These are phyloP conservation scores for Fusarium liriodendri DNA, from an alignment of 2,329 filamentous ascomycete genomes.

Conservation along the genomic window DNA sequence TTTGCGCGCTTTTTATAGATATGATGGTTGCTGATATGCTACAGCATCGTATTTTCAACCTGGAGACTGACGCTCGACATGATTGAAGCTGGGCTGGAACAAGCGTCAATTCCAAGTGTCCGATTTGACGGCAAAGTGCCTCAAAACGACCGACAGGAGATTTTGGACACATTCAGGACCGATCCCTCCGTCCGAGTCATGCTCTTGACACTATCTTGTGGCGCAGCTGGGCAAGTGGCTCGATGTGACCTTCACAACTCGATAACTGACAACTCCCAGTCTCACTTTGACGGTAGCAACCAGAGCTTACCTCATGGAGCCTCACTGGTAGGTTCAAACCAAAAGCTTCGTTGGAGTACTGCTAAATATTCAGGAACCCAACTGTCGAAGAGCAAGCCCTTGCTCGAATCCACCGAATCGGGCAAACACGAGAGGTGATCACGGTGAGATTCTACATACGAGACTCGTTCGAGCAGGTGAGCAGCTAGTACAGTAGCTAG, in stretches of 20 bases:
- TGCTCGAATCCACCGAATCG: constrained; percentile 52
- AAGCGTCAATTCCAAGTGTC: constrained; percentile 48
- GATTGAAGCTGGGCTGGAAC: constrained; percentile 53
- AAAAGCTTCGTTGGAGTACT: fast-evolving
- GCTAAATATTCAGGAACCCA: constrained; percentile 49
- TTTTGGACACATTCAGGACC: constrained; percentile 53
- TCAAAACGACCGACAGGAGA: constrained; percentile 53
- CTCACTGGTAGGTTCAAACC: constrained; percentile 52
- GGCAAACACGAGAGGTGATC: constrained; percentile 50
- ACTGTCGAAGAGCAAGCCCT: constrained; percentile 58
- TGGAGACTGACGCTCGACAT: constrained; percentile 63
- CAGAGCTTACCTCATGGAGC: constrained; percentile 61
- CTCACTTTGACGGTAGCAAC: constrained; percentile 61
- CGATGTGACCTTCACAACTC: too few relatives aligned
- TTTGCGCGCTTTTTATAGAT: too few relatives aligned
- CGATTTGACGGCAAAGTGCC: constrained; percentile 61
- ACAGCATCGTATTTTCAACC: constrained; percentile 62
- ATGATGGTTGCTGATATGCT: too few relatives aligned
- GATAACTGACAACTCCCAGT: constrained; percentile 37
- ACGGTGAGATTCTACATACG: constrained; percentile 52
- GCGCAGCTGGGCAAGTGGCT: constrained; percentile 55
- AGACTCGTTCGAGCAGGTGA: constrained; percentile 53
- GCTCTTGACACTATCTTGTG: constrained; percentile 62
- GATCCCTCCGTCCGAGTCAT: constrained; percentile 55
- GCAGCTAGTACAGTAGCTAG: not conserved